Evolutionary conservation across 2,329 filamentous ascomycete species (phyloP), one percentile per base, ranked within the genome.

Genomic region (Trichoderma hamatum): DNA sequence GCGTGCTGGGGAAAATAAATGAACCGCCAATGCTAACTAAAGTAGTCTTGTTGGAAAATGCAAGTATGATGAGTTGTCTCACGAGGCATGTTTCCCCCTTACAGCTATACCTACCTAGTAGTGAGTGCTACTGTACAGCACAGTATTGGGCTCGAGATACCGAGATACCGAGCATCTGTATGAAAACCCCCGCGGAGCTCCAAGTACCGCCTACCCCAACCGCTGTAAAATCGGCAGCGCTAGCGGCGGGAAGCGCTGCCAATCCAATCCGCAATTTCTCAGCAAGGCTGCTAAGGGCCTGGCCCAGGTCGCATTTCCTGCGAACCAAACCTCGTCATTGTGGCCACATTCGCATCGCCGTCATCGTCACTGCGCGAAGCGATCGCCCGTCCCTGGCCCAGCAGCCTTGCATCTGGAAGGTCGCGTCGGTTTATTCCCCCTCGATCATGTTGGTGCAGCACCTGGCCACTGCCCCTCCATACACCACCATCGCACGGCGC

Each of bases 361-460:
- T 67, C 65, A 32, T 72, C 65, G 36, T 19, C 68, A 59, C 19
- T 58, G 54, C 54, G 32, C 21, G 52, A 19, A 66, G 51, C 14
- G 36, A 43, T 52, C 30, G 52, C 56, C 39, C 49, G 60, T 59
- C n/a, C n/a, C 65, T 65, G 70, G 69, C 72, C 72, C 71, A 71
- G 74, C 74, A 71, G 74, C 74, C 73, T 72, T 67, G 72, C 74
- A 43, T 43, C 79, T 78, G 78, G 79, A 71, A 73, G 69, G 36
- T 58, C 46, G 55, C 55, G 46, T 39, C 70, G 69, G 70, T 62
- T 9, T 43, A 1, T n/a, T 70, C 70, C 74, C 72, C 56, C 71
- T 74, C 75, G 80, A 82, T 79, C 80, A 82, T 82, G 80, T 81
- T 81, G 77, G 76, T 78, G 75, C 76, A 77, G 75, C 76, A 77